phyloP scores from a whole-genome alignment of 306 rosid species.

The Mucuna pruriens region DNA sequence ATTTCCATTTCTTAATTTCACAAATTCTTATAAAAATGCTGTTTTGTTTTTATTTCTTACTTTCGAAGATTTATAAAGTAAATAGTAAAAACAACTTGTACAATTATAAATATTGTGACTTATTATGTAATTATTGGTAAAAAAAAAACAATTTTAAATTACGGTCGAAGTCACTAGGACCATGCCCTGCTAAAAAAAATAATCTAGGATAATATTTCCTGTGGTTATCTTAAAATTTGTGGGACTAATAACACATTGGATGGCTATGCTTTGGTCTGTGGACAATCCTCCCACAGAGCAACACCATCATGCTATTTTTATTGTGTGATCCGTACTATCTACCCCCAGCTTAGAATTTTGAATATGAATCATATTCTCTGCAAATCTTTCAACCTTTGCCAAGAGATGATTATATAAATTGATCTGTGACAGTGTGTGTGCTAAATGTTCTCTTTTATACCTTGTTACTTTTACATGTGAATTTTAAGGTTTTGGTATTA shows the following conservation, averaged over 20 bases:
- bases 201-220: neutral
- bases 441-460: neutral
- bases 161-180: neutral
- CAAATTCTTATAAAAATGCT: neutral
- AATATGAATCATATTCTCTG: neutral
- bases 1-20: neutral
- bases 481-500: too few relatives aligned
- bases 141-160: too few relatives aligned
- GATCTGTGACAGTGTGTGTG: neutral
- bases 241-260: neutral
- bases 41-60: neutral
- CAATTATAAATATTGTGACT: neutral
- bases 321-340: neutral
- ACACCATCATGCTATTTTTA: neutral
- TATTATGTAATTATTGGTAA: neutral
- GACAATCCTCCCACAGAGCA: neutral
- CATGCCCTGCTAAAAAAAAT: neutral
- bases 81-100: too few relatives aligned
- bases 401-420: neutral
- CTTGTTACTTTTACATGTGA: constrained; percentile 4
- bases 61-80: too few relatives aligned
- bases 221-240: constrained; percentile 43
- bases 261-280: neutral
- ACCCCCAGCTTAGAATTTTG: neutral
- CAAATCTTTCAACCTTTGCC: neutral